Percentiles rank a stretch among this genome's conserved stretches.
phyloP scores from a whole-genome alignment of 768 basidiomycete genomes.

The Guyanaporus albipodus region DNA sequence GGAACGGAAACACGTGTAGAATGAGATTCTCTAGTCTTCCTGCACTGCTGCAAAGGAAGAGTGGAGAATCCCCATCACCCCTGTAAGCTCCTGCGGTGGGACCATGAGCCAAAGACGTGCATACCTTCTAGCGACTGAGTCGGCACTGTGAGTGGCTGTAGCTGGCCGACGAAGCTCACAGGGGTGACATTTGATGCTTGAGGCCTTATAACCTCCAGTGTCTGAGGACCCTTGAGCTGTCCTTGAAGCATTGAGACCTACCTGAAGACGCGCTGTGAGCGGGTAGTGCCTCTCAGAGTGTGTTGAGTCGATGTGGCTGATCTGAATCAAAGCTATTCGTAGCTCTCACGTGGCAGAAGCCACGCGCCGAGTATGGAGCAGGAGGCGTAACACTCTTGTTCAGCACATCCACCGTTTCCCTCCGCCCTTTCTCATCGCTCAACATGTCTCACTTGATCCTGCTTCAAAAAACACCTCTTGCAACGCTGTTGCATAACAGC shows the following conservation, averaged over 20 bases:
- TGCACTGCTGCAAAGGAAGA: slow-evolving; percentile 22
- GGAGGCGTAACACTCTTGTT: slow-evolving; percentile 33
- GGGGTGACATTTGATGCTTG: neutral
- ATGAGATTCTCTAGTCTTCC: slow-evolving; percentile 17
- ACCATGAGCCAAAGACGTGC: slow-evolving; percentile 20
- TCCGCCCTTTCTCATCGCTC: slow-evolving; percentile 29
- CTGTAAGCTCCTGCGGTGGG: slow-evolving; percentile 15
- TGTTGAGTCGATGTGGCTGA: slow-evolving; percentile 14
- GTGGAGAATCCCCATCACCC: slow-evolving; percentile 24
- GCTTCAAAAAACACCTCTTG: slow-evolving; percentile 1
- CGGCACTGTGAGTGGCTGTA: neutral
- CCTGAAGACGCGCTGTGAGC: neutral
- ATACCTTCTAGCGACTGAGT: neutral
- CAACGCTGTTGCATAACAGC: neutral
- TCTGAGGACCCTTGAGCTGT: neutral
- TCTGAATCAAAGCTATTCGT: slow-evolving; percentile 11
- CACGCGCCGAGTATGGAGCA: slow-evolving; percentile 30
- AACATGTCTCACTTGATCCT: slow-evolving; percentile 14
- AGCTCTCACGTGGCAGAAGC: slow-evolving; percentile 29
- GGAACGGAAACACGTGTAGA: slow-evolving; percentile 15
- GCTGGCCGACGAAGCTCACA: too few relatives aligned
- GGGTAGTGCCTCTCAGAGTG: too few relatives aligned
- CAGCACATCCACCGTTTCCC: slow-evolving; percentile 29
- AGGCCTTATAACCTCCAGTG: neutral
- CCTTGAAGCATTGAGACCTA: neutral